phyloP scores from a whole-genome alignment of 129 eudicot genomes.

The Rutidosis leptorrhynchoides region DNA sequence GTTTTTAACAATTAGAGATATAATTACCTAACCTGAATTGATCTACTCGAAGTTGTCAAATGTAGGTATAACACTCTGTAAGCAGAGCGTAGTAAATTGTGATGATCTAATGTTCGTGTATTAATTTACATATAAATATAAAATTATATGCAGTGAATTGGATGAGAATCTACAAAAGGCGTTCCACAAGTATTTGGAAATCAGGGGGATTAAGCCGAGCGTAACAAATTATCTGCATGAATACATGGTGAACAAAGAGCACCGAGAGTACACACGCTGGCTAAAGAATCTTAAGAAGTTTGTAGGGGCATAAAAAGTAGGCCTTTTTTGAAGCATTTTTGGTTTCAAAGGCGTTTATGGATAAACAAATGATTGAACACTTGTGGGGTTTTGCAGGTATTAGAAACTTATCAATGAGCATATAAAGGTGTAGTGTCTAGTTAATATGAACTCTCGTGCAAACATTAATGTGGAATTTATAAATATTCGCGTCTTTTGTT shows the following conservation, averaged over 20 bases:
- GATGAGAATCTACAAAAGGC: conserved; percentile 90
- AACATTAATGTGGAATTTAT: conserved; percentile 13
- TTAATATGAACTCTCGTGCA: conserved; percentile 5
- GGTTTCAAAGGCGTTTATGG: background rate
- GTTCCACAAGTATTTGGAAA: conserved; percentile 83
- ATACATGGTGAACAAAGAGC: conserved; percentile 81
- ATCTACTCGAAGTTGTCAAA: no score
- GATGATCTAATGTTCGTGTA: no score
- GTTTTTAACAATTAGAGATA: no score
- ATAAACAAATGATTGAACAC: conserved; percentile 15
- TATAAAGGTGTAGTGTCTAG: conserved; percentile 16
- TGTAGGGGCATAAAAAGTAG: conserved; percentile 46
- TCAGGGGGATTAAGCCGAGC: conserved; percentile 83
- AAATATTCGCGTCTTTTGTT: no score
- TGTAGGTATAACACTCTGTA: no score
- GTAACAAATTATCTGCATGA: conserved; percentile 66
- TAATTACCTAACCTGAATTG: no score
- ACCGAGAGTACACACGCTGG: conserved; percentile 69
- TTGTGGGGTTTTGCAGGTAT: conserved; percentile 21
- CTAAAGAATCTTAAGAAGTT: conserved; percentile 74
- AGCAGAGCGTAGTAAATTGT: no score
- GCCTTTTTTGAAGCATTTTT: background rate
- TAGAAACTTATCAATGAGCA: conserved; percentile 18
- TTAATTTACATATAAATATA: no score
- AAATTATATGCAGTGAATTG: conserved; percentile 80